phyloP scores from a whole-genome alignment of 345 rosid genomes.

The Camelina neglecta region DNA sequence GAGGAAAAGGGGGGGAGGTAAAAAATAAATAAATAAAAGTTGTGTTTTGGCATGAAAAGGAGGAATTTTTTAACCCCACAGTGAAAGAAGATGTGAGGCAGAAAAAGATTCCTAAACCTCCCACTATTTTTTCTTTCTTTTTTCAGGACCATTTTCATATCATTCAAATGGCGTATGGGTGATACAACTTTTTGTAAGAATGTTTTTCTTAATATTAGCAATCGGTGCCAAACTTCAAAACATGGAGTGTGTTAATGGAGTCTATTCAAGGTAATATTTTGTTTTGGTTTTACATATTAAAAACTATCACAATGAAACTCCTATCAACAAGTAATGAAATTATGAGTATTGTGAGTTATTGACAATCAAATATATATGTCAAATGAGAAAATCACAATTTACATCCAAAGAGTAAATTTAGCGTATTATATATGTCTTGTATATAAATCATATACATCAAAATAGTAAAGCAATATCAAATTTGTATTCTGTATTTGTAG shows the following conservation, averaged over 20 bases:
- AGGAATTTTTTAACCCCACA: conserved; percentile 50
- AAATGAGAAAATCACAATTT: conserved; percentile 1
- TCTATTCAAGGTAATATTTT: neutral
- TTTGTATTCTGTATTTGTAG: neutral
- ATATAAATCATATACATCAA: neutral
- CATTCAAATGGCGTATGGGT: conserved; percentile 28
- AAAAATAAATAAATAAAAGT: conserved; percentile 28
- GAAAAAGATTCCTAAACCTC: conserved; percentile 47
- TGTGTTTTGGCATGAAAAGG: conserved; percentile 42
- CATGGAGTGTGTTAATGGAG: conserved; percentile 12
- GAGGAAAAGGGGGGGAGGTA: conserved; percentile 17
- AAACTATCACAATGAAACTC: neutral
- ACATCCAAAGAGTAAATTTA: neutral
- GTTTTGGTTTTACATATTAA: neutral
- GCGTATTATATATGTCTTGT: neutral
- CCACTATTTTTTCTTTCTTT: conserved; percentile 30
- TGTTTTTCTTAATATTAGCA: neutral
- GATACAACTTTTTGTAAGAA: neutral
- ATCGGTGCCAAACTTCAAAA: conserved; percentile 29
- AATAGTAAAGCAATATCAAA: neutral
- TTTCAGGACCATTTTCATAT: conserved; percentile 36
- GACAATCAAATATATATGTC: neutral
- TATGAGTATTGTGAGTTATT: neutral
- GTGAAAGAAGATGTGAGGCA: conserved; percentile 48
- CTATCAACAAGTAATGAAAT: neutral